Base-by-base conservation (phyloP, 352 stramenopile species). In the Globisporangium nunn region DNA sequence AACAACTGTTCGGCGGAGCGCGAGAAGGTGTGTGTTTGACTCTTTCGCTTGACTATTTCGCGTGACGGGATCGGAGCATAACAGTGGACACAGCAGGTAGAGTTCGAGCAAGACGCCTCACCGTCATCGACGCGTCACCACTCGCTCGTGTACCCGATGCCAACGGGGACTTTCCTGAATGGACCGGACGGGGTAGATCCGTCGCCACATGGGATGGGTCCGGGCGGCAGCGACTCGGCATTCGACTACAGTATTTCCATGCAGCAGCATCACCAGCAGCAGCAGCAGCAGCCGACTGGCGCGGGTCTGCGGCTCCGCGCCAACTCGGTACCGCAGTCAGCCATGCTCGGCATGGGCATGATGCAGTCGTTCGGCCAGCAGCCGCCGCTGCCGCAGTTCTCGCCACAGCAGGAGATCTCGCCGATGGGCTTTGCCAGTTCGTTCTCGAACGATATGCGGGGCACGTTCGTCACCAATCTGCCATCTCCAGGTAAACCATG, bases 191-290 rank as follows among this genome's bases (percentile, higher is more conserved):
- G 66, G 2, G 54, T 77, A 14, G 37, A 39, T 30, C 49, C 53
- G 37, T 55, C 55, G 10, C 45, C 48, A 2, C 40, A 52, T 11
- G 33, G 41, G 15, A 59, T 57, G 31, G 74, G 62, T 54, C 64
- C 75, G 30, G 62, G 67, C 23, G 64, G 62, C n/a, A 68, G 62
- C 23, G 71, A 78, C 23, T 4, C 56, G 2, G 45, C 58, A 1
- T 81, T 82, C 44, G 75, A 82, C 48, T 85, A 85, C 58, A 52
- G 28, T 29, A 62, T 79, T 18, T 55, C 72, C 1, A 72, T 79
- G 68, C 70, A 72, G 37, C 52, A 63, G 11, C 71, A 72, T 8
- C 55, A 43, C 8, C 71, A 72, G 37, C 52, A 63, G 11, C 71
- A 72, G 11, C 55, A 43, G 7, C 71, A 72, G 14, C 55, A 43